Conservation (phyloP, 345 rosid species). For the Hibiscus syriacus region DNA sequence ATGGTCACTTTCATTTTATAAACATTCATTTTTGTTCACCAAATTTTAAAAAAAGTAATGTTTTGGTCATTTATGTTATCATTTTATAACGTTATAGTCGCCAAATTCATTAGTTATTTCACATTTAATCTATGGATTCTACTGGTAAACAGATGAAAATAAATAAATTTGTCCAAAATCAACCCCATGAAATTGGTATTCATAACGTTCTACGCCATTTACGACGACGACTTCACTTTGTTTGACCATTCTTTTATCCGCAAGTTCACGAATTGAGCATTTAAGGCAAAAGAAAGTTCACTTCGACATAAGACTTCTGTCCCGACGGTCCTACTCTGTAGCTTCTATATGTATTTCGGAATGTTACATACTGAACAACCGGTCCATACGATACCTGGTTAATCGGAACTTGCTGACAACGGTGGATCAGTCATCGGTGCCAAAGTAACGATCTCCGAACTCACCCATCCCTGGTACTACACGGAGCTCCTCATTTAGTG, state of each 20-base stretch:
- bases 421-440: slow-evolving; percentile 68
- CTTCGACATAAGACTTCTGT: too few species aligned
- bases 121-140: too few species aligned
- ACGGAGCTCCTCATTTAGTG: slow-evolving; percentile 76
- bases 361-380: not conserved
- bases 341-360: slow-evolving; percentile 6
- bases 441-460: slow-evolving; percentile 96
- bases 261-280: not conserved
- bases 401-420: not conserved
- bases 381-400: slow-evolving; percentile 3
- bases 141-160: too few species aligned
- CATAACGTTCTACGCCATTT: not conserved
- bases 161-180: not conserved
- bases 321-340: not conserved
- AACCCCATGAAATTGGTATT: not conserved
- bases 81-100: too few species aligned
- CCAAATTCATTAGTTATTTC: too few species aligned
- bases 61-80: too few species aligned
- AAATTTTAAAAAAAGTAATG: too few species aligned
- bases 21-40: too few species aligned
- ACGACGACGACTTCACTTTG: not conserved
- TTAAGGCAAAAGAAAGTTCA: too few species aligned
- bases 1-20: too few species aligned
- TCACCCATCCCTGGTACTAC: slow-evolving; percentile 98
- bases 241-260: not conserved